Base-by-base conservation (phyloP, 1,284 basidiomycete genomes). In the Heliocybe sulcata region DNA sequence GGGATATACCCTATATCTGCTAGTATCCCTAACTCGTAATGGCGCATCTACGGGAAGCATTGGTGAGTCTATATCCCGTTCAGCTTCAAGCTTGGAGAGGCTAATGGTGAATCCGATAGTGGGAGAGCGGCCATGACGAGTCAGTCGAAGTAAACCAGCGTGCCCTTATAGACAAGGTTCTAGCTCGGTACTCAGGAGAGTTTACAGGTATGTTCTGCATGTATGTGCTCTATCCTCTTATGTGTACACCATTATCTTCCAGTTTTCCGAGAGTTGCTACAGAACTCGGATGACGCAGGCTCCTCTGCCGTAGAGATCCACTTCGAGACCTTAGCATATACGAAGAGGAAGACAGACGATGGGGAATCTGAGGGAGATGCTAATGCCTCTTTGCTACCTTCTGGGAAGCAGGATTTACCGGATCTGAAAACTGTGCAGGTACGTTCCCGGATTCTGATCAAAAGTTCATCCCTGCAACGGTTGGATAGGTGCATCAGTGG, bases 201-300 rank as follows among this genome's bases (percentile, higher is more conserved):
- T 91, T 93, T 62, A 95, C 93, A 3, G 82, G 84, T 81, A 59
- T 57, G 73, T 52, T 38, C 27, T 52, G 22, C 23, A 54, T 22
- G 12, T 47, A 10, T 8, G 12, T 45, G 25, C 42, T 29, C 49
- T 23, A 48, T 16, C 16, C n/a, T 22, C 20, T 45, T 4, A 4
- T 49, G 8, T 23, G 12, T 26, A n/a, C 9, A 48, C 49, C 26
- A 19, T 48, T 14, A 49, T 25, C 26, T 4, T 11, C 14, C 55
- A 81, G 91, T 95, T 48, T 96, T 94, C 64, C 82, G 95, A 38
- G 95, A 98, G 67, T 82, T 98, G 10, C 74, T 98, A 0, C 79
- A 98, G 74, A 98, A 98, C 65, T 95, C 95, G 14, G 95, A 98
- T 66, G 96, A 98, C 72, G 94, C 93, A 1, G 86, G 84, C 42